phyloP scores from a whole-genome alignment of 148 eudicot genomes.

The Polygonum maritimum region DNA sequence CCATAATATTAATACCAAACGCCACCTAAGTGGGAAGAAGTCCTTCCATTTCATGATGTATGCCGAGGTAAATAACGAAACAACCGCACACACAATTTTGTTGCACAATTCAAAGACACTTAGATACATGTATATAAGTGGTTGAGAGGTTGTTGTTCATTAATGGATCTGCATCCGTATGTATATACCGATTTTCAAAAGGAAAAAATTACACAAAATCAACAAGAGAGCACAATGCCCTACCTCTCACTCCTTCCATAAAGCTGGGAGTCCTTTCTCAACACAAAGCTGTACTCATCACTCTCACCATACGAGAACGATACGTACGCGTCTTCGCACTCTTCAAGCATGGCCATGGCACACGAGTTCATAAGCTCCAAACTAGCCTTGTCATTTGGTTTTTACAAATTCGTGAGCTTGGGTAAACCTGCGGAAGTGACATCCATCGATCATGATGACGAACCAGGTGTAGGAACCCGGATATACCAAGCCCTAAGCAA shows the following conservation, averaged over 20 bases:
- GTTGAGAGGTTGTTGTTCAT: no score
- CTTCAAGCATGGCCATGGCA: conserved; percentile 69
- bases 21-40: conserved; percentile 57
- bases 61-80: conserved; percentile 65
- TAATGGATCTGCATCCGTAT: no score
- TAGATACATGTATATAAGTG: no score
- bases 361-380: conserved; percentile 89
- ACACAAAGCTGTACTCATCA: conserved; percentile 16
- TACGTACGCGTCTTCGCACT: conserved; percentile 55
- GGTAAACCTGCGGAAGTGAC: conserved; percentile 78
- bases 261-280: conserved; percentile 11
- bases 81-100: conserved; percentile 67
- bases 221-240: neutral
- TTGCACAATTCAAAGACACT: conserved; percentile 32
- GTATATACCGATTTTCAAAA: no score
- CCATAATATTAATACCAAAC: no score
- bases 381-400: conserved; percentile 83
- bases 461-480: conserved; percentile 43
- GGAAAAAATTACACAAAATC: neutral
- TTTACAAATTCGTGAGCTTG: conserved; percentile 79
- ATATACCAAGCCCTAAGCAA: no score
- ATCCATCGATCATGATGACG: conserved; percentile 84
- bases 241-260: conserved; percentile 12
- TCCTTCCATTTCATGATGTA: conserved; percentile 65
- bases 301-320: conserved; percentile 60